Base-by-base conservation (phyloP, 2,329 filamentous ascomycete species). In the Neonectria magnoliae region DNA sequence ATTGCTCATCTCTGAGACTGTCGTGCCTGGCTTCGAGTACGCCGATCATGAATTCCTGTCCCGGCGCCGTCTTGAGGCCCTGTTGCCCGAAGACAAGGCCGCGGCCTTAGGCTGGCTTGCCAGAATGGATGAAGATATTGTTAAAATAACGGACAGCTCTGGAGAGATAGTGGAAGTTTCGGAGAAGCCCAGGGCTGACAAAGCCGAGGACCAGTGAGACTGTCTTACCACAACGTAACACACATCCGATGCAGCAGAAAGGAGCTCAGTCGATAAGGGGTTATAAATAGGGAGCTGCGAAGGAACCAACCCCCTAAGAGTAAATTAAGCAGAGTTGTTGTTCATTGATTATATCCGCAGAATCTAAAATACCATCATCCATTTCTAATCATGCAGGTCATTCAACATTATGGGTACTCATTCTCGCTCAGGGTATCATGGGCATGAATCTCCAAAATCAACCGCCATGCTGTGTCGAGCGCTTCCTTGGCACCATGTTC, bases 21-120 rank as follows among this genome's bases (percentile, higher is more conserved):
- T 91, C 2, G 82, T 91, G 8, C 89, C 90, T 0, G 90, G 90
- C 0, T 92, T 92, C 71, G 89, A 91, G 72, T 91, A 82, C 69
- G 82, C 81, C 62, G 89, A 92, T 75, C 88, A 92, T 75, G 88
- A 91, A 73, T 92, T 92, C 70, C 80, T 93, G 70, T 82, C 80
- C 5, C 75, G 74, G 14, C 81, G 85, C 51, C 79, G 80, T 13
- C 79, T 91, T 68, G 73, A 77, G 44, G 77, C 83, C n/a, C 68
- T 91, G 31, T 76, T 92, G 1, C 82, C 83, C 0, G 72, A 81
- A 22, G 81, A 86, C 29, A 81, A 85, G 69, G 81, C 81, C 1
- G 73, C 78, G 64, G 81, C 85, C 71, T 71, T 91, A 71, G 73
- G 73, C 2, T 85, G 82, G 82, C 75, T 84, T 7, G 74, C 84